phyloP scores from a whole-genome alignment of 2,329 filamentous ascomycete genomes.

The Metarhizium anisopliae region DNA sequence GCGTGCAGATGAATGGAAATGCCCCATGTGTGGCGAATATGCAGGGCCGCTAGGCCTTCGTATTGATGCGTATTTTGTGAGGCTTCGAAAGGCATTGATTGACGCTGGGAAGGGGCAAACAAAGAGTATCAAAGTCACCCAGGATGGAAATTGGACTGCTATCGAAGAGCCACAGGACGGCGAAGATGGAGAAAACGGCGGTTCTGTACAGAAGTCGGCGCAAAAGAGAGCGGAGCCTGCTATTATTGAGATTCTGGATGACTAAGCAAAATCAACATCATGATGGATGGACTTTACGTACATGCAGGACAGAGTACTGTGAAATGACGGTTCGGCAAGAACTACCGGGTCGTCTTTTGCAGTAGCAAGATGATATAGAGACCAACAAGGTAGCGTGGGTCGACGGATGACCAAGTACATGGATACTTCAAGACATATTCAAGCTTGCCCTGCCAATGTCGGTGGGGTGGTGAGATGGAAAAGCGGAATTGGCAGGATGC shows the following conservation, averaged over 20 bases:
- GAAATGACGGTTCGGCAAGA: background rate
- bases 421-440: background rate
- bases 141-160: slow-evolving; percentile 24
- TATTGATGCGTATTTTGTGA: slow-evolving; percentile 64
- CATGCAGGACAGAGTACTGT: too few relatives aligned
- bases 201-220: background rate
- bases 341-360: background rate
- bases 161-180: slow-evolving; percentile 21
- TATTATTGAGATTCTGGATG: slow-evolving; percentile 21
- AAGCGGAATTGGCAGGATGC: background rate
- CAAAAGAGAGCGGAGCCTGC: background rate
- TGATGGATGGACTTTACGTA: too few relatives aligned
- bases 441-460: background rate
- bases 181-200: slow-evolving; percentile 8
- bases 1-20: slow-evolving; percentile 68
- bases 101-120: slow-evolving; percentile 11
- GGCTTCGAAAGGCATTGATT: slow-evolving; percentile 48
- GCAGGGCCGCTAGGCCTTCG: slow-evolving; percentile 63
- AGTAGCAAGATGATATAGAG: background rate
- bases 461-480: background rate
- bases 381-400: background rate
- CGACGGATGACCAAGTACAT: background rate
- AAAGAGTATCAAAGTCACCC: slow-evolving; percentile 20
- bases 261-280: slow-evolving; percentile 2
- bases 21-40: slow-evolving; percentile 73